These are phyloP conservation scores for Apiotrichum porosum DNA, from an alignment of 1,284 basidiomycete species.

Conservation along the genomic window DNA sequence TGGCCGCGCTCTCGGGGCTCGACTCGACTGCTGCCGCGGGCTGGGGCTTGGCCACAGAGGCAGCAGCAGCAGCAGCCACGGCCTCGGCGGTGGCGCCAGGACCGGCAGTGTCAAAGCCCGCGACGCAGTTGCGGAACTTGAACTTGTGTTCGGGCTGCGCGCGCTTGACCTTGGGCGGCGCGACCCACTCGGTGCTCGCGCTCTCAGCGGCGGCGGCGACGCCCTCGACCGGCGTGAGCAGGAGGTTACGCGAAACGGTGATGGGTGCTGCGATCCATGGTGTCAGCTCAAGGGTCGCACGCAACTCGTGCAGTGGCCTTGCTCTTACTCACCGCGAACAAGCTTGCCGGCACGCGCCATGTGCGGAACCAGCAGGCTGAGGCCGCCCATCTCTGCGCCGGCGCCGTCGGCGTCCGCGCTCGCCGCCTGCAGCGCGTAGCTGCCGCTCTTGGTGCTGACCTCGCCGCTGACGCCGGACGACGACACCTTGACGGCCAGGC, in stretches of 20 bases:
- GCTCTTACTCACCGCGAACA: constrained; percentile 30
- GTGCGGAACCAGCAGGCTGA: constrained; percentile 41
- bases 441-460: constrained; percentile 19
- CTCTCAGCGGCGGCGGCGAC: too few relatives aligned
- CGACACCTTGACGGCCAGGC: constrained; percentile 10
- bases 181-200: not conserved
- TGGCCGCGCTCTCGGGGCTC: not conserved
- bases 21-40: not conserved
- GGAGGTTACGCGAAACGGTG: constrained; percentile 32
- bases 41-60: too few relatives aligned
- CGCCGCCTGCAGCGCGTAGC: constrained; percentile 29
- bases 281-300: not conserved
- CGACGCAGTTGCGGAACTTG: constrained; percentile 41
- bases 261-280: constrained; percentile 32
- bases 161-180: constrained; percentile 22
- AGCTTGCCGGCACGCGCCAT: constrained; percentile 25
- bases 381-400: constrained; percentile 42
- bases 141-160: constrained; percentile 34
- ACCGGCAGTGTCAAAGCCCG: constrained; percentile 37
- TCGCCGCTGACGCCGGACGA: not conserved
- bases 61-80: not conserved
- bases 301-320: not conserved
- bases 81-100: constrained; percentile 9
- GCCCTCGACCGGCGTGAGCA: constrained; percentile 30
- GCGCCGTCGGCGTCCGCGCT: constrained; percentile 21